Evolutionary conservation across 78 protist species (phyloP).

Genomic region (Parvularia atlantis): DNA sequence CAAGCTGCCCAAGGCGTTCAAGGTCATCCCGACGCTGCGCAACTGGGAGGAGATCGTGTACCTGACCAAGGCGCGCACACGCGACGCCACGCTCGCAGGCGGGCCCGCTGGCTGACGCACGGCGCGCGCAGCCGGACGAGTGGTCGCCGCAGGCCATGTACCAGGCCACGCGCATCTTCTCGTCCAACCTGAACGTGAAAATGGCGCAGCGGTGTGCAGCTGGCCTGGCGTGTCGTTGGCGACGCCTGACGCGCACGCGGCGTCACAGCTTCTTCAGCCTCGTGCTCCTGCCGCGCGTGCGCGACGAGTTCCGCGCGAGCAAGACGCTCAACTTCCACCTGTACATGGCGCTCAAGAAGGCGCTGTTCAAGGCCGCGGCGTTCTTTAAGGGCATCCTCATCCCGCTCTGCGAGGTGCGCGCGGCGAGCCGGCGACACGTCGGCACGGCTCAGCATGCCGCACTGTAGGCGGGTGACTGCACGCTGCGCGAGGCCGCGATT

Average conservation of each 20-base stretch:
- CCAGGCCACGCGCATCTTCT: constrained; percentile 74
- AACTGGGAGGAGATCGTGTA: constrained; percentile 90
- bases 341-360: constrained; percentile 71
- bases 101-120: no score
- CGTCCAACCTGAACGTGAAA: constrained; percentile 59
- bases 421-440: no score
- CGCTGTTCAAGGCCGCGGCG: constrained; percentile 84
- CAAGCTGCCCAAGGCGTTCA: constrained; percentile 88
- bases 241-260: neutral
- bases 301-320: constrained; percentile 62
- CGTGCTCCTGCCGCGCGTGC: constrained; percentile 81
- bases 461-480: neutral
- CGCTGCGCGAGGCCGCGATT: constrained; percentile 41
- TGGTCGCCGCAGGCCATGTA: constrained; percentile 76
- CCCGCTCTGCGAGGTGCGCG: constrained; percentile 64
- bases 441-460: neutral
- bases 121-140: constrained; percentile 73
- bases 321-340: constrained; percentile 78
- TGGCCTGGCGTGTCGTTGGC: neutral
- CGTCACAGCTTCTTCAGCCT: constrained; percentile 60
- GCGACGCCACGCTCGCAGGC: no score
- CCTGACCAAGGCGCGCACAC: no score
- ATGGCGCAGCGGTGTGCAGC: constrained; percentile 68
- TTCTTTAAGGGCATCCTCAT: constrained; percentile 90
- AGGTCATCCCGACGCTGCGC: constrained; percentile 70